Base-by-base conservation (phyloP, 2,329 filamentous ascomycete species). In the Fusarium sp. region DNA sequence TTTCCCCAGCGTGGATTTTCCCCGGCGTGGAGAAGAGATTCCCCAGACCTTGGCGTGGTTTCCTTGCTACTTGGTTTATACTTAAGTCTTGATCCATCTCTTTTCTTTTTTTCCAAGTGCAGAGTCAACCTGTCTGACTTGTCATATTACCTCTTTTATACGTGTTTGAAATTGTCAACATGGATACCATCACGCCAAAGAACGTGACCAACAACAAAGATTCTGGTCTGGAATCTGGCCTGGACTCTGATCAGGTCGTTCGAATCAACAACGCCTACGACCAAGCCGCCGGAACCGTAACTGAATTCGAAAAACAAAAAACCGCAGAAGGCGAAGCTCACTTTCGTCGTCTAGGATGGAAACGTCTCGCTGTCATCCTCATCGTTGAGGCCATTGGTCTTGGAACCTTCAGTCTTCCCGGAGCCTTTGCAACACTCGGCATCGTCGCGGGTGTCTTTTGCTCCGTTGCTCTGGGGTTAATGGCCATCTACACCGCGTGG, bases 401-500 rank as follows among this genome's bases (percentile, higher is more conserved):
- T 4, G 71, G 71, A 40, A 69, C 71, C 1, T 69, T 73, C 11
- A 73, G 71, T 48, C 63, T 73, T 2, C 71, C 71, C 11, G 56
- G 61, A 2, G 71, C 71, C 29, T 73, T 73, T 45, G 71, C 71
- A 2, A 69, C 71, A 0, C 69, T 73, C 6, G 71, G 71, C 15
- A 67, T 73, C 46, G 69, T 81, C 7, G 71, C 76, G 1, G 80
- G 79, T n/a, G 76, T 80, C 21, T 75, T 81, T 35, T 67, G 74
- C 52, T 75, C 73, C 13, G 58, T 80, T 11, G 46, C 64, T 1
- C 65, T 81, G 5, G 80, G 80, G 2, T 48, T 80, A 3, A 57
- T 80, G 36, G 80, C 80, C 25, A 78, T 81, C 45, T 81, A 81
- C 68, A 76, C 77, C 17, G 78, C 76, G 7, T 77, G 80, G 67